Base-by-base conservation (phyloP, 139 green algal species). In the Eudorina sp. region DNA sequence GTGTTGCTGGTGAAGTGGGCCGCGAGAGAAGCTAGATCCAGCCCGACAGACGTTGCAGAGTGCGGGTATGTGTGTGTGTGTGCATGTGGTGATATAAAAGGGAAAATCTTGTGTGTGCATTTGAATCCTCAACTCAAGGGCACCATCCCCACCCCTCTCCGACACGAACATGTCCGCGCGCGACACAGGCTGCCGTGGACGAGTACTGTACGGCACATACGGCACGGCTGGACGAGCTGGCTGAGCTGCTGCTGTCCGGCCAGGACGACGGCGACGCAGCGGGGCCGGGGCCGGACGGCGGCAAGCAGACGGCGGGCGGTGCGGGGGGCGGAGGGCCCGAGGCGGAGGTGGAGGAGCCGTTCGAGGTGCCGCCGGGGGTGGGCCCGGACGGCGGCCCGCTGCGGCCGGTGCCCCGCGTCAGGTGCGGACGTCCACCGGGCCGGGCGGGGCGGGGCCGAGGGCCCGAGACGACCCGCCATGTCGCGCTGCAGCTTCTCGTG, bases 191-290 rank as follows among this genome's bases (percentile, higher is more conserved):
- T 4, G 96, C 95, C 0, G 94, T 95, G 38, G 90, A 94, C 36
- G 94, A 97, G 60, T 98, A 96, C 93, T 96, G 96, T 41, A 81
- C 89, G 14, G 74, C 89, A 23, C 88, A 92, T 40, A 68, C 90
- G 27, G 83, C 84, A 0, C 53, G 83, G 7, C 94, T 97, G 73
- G 90, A 95, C 4, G 90, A 93, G 76, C 84, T 90, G 16, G 88
- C 82, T 0, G 89, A 84, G 5, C 80, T 86, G 66, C 91, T 97
- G 78, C 38, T 92, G 18, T 64, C 45, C 36, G 62, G 41, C n/a
- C 79, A 48, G 3, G 23, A 69, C 31, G 55, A 9, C 25, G 27
- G 16, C 2, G 55, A 38, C 7, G 72, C 8, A 2, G 70, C 23
- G 58, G 58, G 43, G 16, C 38, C 7, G 84, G 58, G 43, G 18